Conservation (phyloP, 2,329 filamentous ascomycete species). For the Colletotrichum aenigma region DNA sequence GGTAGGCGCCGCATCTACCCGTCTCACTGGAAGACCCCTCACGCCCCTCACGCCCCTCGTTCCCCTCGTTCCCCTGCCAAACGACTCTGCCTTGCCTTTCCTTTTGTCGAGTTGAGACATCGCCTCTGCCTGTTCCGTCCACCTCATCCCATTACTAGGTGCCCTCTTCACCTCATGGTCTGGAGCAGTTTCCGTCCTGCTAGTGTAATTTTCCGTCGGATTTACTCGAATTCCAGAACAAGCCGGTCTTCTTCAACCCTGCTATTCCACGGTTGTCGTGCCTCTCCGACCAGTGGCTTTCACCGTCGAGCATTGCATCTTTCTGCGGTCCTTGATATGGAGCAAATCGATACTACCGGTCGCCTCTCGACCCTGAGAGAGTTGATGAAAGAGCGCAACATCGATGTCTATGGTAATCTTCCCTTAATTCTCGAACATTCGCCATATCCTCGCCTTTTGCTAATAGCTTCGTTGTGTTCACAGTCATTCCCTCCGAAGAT, state of each 20-base stretch:
- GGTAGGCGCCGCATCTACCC: background rate
- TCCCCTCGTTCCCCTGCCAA: background rate
- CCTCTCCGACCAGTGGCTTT: background rate
- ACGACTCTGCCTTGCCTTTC: background rate
- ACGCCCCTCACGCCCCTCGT: background rate
- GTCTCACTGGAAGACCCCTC: background rate
- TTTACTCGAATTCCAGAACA: no score
- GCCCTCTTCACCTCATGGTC: background rate
- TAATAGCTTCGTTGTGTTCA: conserved; percentile 33
- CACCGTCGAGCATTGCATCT: background rate
- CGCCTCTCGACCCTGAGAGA: conserved; percentile 78
- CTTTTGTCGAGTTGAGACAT: background rate
- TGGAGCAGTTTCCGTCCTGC: background rate
- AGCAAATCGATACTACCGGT: conserved; percentile 76
- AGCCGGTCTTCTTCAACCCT: background rate
- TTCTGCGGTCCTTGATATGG: conserved; percentile 59
- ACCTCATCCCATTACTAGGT: background rate
- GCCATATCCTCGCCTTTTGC: conserved; percentile 23
- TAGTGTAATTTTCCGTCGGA: background rate
- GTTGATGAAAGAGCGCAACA: conserved; percentile 84
- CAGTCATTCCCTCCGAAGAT: conserved; percentile 96
- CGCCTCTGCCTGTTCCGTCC: background rate
- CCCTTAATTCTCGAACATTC: background rate
- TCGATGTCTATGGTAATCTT: conserved; percentile 84
- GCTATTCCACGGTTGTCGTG: background rate